These are phyloP conservation scores for Neotropicomus parvogracilis DNA, from an alignment of 1,284 basidiomycete genomes.

Conservation along the genomic window DNA sequence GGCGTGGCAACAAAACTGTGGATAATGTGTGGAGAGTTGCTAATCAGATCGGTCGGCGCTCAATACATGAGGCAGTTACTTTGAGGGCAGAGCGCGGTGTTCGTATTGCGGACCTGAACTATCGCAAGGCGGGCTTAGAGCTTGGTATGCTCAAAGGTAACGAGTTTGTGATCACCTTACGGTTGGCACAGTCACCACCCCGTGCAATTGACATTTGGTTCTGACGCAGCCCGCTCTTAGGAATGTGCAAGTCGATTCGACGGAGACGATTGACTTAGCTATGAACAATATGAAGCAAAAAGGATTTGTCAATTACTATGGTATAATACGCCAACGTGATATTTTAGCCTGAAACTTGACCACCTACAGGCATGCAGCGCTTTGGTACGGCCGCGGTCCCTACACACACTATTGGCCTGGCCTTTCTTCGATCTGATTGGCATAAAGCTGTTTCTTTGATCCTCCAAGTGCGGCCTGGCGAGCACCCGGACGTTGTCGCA, in stretches of 20 bases:
- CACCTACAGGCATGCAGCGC: slow-evolving; percentile 84
- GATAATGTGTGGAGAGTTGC: slow-evolving; percentile 81
- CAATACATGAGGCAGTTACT: slow-evolving; percentile 53
- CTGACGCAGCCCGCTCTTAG: slow-evolving; percentile 40
- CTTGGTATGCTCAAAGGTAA: slow-evolving; percentile 96
- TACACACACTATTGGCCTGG: slow-evolving; percentile 91
- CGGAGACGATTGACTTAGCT: slow-evolving; percentile 69
- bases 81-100: slow-evolving; percentile 88
- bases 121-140: slow-evolving; percentile 78
- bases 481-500: slow-evolving; percentile 80
- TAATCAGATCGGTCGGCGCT: slow-evolving; percentile 65
- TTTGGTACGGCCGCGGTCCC: slow-evolving; percentile 97
- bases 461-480: slow-evolving; percentile 78
- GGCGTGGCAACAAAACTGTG: slow-evolving; percentile 74
- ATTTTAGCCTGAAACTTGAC: slow-evolving; percentile 12
- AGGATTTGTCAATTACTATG: slow-evolving; percentile 99
- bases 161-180: slow-evolving; percentile 89
- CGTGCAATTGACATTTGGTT: neutral
- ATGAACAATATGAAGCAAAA: slow-evolving; percentile 78
- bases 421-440: slow-evolving; percentile 88
- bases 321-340: slow-evolving; percentile 38
- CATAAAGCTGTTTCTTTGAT: slow-evolving; percentile 81
- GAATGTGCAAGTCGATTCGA: slow-evolving; percentile 75
- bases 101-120: slow-evolving; percentile 84
- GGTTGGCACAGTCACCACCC: slow-evolving; percentile 47